A percentile compares a stretch with the other conserved stretches of the same genome.
Evolutionary conservation across 352 stramenopile genomes (phyloP).

Genomic region (Phytophthora idaei): DNA sequence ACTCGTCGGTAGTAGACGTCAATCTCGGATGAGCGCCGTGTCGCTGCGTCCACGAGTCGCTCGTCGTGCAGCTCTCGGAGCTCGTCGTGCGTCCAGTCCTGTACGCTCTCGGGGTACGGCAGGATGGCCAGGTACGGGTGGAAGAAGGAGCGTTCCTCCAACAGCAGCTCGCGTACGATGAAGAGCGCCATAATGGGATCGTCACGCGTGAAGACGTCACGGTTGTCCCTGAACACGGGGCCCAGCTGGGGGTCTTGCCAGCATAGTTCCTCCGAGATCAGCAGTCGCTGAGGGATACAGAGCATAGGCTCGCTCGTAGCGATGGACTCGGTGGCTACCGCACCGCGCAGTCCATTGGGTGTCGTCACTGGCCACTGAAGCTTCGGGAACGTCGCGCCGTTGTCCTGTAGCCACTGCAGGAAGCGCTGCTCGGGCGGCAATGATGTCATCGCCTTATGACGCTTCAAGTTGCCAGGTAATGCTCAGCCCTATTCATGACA

Average conservation of each 20-base stretch:
- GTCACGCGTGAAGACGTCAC: constrained; percentile 74
- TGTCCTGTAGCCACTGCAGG: constrained; percentile 70
- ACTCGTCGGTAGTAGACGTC: constrained; percentile 61
- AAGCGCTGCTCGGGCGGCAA: constrained; percentile 47
- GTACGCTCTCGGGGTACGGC: constrained; percentile 75
- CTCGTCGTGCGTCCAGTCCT: constrained; percentile 82
- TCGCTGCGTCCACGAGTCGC: constrained; percentile 50
- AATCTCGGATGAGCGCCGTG: constrained; percentile 61
- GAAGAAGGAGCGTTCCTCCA: constrained; percentile 79
- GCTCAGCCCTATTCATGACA: too few species aligned
- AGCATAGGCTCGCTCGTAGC: constrained; percentile 69
- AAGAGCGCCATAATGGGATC: constrained; percentile 88
- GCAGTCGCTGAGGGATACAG: constrained; percentile 58
- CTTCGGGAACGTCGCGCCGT: constrained; percentile 81
- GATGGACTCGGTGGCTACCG: constrained; percentile 57
- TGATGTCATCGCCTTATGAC: constrained; percentile 11
- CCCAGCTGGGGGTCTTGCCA: constrained; percentile 56
- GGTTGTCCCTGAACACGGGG: constrained; percentile 53
- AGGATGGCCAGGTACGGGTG: constrained; percentile 88
- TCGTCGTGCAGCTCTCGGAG: constrained; percentile 75
- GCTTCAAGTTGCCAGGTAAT: too few species aligned
- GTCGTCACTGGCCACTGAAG: constrained; percentile 70
- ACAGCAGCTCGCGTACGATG: constrained; percentile 76
- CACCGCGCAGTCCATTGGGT: constrained; percentile 56
- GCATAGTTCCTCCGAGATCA: constrained; percentile 80